Percentiles rank a stretch among this genome's conserved stretches.
Evolutionary conservation across 352 stramenopile genomes (phyloP).

Genomic region (Pythium apleroticum): DNA sequence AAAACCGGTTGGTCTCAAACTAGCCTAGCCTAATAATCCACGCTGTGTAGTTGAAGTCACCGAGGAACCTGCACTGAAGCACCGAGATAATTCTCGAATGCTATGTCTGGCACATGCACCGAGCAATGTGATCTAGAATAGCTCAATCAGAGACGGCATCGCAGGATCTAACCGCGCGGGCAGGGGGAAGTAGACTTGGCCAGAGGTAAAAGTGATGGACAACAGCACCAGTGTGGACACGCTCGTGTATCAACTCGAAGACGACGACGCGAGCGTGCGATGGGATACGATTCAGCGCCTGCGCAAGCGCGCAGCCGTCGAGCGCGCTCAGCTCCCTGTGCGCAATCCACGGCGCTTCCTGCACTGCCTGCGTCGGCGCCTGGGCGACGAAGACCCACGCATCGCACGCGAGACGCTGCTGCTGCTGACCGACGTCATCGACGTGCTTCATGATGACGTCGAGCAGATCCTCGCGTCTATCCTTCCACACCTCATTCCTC

Average conservation of each 20-base stretch:
- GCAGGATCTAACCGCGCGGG: background rate
- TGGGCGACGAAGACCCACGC: conserved; percentile 41
- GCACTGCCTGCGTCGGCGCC: conserved; percentile 61
- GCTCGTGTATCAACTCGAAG: conserved; percentile 79
- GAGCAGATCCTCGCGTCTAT: conserved; percentile 72
- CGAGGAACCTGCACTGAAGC: background rate
- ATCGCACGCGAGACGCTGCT: conserved; percentile 53
- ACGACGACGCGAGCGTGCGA: conserved; percentile 57
- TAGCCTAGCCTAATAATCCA: background rate
- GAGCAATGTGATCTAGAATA: background rate
- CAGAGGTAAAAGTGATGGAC: conserved; percentile 10
- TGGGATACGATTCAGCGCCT: conserved; percentile 60
- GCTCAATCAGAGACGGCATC: background rate
- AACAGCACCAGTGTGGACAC: conserved; percentile 48
- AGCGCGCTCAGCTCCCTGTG: conserved; percentile 63
- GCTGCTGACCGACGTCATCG: conserved; percentile 64
- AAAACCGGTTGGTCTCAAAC: background rate
- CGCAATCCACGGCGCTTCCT: conserved; percentile 73
- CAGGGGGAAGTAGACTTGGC: background rate
- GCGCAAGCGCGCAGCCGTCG: conserved; percentile 61
- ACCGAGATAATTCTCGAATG: background rate
- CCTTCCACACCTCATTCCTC: conserved; percentile 60
- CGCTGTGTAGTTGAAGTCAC: background rate
- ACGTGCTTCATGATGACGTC: conserved; percentile 57
- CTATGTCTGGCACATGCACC: background rate